Conservation (phyloP, 2,329 filamentous ascomycete genomes). For the Dactylellina sp. region DNA sequence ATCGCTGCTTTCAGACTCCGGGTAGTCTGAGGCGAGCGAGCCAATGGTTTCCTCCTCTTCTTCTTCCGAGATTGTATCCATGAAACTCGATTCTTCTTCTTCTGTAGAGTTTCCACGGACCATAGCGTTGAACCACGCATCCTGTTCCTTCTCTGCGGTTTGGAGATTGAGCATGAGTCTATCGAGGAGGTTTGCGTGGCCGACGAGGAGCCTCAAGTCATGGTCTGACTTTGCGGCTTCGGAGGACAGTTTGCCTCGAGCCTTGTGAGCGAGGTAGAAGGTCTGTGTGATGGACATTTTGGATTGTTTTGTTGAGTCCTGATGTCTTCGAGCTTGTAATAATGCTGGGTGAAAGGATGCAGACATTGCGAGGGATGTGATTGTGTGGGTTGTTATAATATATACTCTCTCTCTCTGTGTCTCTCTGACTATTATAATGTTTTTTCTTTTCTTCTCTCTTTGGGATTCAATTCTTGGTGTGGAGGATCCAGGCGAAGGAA, state of each 20-base stretch:
- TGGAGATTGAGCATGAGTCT: constrained; percentile 90
- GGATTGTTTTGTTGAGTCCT: constrained; percentile 44
- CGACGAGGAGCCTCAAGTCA: constrained; percentile 93
- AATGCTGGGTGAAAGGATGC: constrained; percentile 41
- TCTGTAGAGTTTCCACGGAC: constrained; percentile 76
- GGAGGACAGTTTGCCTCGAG: constrained; percentile 91
- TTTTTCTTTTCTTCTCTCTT: constrained; percentile 15
- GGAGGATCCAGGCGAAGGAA: constrained; percentile 33
- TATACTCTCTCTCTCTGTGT: no score
- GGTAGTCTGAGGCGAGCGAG: constrained; percentile 72
- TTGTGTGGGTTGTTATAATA: no score
- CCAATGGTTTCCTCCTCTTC: constrained; percentile 74
- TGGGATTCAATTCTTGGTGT: background rate
- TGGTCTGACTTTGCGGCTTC: constrained; percentile 93
- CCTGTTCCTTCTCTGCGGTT: constrained; percentile 93
- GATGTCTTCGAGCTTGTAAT: constrained; percentile 51
- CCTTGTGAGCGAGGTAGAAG: constrained; percentile 97
- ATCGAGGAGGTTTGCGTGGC: constrained; percentile 98
- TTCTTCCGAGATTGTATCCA: constrained; percentile 43
- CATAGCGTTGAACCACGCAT: constrained; percentile 97
- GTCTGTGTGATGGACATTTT: constrained; percentile 98
- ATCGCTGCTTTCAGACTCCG: constrained; percentile 69
- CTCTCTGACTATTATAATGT: no score
- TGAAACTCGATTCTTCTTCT: constrained; percentile 55
- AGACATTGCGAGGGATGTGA: constrained; percentile 22